A percentile compares a stretch with the other conserved stretches of the same genome.
Evolutionary conservation across 2,329 filamentous ascomycete species (phyloP).

Genomic region (Fusarium vanettenii): DNA sequence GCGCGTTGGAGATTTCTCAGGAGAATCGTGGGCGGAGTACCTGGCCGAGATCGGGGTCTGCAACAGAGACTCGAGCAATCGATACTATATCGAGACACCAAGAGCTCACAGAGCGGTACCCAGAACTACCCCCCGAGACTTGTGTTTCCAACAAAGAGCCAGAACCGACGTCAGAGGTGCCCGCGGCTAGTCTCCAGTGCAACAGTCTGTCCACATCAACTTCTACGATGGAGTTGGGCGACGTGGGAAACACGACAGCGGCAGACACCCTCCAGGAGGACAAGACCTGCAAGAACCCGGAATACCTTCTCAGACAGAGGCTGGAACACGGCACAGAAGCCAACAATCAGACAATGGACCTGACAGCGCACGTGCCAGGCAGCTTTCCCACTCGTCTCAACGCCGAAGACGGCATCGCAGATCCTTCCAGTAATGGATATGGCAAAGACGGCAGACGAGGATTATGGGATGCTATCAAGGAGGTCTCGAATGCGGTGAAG

Average conservation of each 20-base stretch:
- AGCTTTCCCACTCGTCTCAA: conserved; percentile 42
- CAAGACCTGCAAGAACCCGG: background rate
- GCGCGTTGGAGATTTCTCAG: conserved; percentile 32
- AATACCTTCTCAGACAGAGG: background rate
- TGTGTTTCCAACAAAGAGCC: conserved; percentile 6
- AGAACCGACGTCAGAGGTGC: background rate
- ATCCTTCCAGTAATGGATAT: conserved; percentile 41
- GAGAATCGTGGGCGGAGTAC: conserved; percentile 39
- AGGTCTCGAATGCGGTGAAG: conserved; percentile 13
- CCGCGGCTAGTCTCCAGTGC: conserved; percentile 10
- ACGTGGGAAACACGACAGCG: background rate
- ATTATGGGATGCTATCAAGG: conserved; percentile 21
- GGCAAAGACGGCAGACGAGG: background rate
- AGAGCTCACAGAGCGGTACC: conserved; percentile 22
- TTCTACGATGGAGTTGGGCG: conserved; percentile 23
- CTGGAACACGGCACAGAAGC: background rate
- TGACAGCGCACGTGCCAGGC: conserved; percentile 38
- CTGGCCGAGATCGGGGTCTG: conserved; percentile 39
- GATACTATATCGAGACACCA: conserved; percentile 45
- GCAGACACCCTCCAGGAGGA: background rate
- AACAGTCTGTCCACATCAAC: conserved; percentile 45
- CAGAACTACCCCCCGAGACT: conserved; percentile 1
- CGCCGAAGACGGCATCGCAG: conserved; percentile 45
- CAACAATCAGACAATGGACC: conserved; percentile 14
- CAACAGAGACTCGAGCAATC: conserved; percentile 37